A percentile compares a stretch with the other conserved stretches of the same genome.
Evolutionary conservation across 495 filamentous ascomycete genomes (phyloP).

Genomic region (Penicillium cinerascens): DNA sequence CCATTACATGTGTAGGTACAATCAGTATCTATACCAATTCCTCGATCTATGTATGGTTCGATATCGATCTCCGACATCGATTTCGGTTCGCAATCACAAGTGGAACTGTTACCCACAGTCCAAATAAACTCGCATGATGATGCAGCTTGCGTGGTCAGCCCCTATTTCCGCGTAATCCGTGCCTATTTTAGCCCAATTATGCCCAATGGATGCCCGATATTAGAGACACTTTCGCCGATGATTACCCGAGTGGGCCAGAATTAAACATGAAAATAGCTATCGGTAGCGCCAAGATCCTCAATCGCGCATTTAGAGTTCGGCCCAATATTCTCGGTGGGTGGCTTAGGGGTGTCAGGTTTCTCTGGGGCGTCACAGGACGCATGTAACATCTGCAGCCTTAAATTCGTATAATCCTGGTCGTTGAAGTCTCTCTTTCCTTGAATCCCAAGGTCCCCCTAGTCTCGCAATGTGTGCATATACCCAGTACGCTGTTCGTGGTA

Average conservation of each 20-base stretch:
- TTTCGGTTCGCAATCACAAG: not conserved
- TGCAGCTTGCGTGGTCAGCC: not conserved
- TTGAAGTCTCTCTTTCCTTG: not conserved
- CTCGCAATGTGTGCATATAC: not conserved
- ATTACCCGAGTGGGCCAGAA: not conserved
- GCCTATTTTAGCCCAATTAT: not conserved
- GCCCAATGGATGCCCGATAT: conserved; percentile 14
- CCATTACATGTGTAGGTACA: not conserved
- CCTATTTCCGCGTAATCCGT: not conserved
- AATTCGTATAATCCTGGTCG: not conserved
- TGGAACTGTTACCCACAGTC: not conserved
- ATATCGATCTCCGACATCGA: not conserved
- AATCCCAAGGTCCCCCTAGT: not conserved
- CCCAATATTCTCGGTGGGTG: not conserved
- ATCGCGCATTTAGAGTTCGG: not conserved
- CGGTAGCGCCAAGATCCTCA: not conserved
- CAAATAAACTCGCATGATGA: conserved; percentile 1
- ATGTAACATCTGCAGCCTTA: not conserved
- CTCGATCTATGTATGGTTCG: not conserved
- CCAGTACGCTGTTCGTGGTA: not conserved
- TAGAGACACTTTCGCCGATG: conserved; percentile 1
- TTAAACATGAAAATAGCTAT: not conserved
- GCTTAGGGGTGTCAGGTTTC: not conserved
- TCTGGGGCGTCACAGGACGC: not conserved
- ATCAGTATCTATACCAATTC: not conserved